Conservation (phyloP, 805 yeast genomes). For the Kuraishia ogatae region DNA sequence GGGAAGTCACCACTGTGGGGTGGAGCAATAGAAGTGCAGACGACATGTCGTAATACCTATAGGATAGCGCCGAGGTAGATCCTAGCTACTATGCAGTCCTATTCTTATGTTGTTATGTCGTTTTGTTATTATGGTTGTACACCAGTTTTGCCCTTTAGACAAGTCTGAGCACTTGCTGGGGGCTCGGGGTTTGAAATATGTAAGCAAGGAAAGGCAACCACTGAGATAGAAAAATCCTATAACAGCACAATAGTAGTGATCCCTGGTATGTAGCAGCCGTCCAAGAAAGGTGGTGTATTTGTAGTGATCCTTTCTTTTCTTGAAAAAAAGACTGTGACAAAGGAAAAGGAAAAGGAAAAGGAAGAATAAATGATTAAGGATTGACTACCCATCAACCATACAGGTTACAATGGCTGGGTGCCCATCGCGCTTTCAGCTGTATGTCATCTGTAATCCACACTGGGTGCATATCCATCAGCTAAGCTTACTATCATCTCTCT, state of each 20-base stretch:
- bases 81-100: too few relatives aligned
- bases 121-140: too few relatives aligned
- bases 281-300: neutral
- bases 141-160: too few relatives aligned
- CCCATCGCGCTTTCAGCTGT: neutral
- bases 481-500: neutral
- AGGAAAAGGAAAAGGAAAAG: too few relatives aligned
- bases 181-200: neutral
- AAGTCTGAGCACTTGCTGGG: neutral
- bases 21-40: constrained; percentile 42
- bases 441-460: neutral
- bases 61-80: too few relatives aligned
- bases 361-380: too few relatives aligned
- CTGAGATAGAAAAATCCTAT: neutral
- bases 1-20: constrained; percentile 58
- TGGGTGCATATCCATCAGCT: neutral
- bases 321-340: neutral
- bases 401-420: neutral
- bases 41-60: neutral
- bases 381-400: neutral
- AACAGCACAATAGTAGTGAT: too few relatives aligned
- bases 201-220: neutral
- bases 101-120: too few relatives aligned
- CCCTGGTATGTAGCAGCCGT: neutral
- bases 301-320: neutral